Evolutionary conservation across 306 rosid genomes (phyloP).

Genomic region (Castanea crenata): DNA sequence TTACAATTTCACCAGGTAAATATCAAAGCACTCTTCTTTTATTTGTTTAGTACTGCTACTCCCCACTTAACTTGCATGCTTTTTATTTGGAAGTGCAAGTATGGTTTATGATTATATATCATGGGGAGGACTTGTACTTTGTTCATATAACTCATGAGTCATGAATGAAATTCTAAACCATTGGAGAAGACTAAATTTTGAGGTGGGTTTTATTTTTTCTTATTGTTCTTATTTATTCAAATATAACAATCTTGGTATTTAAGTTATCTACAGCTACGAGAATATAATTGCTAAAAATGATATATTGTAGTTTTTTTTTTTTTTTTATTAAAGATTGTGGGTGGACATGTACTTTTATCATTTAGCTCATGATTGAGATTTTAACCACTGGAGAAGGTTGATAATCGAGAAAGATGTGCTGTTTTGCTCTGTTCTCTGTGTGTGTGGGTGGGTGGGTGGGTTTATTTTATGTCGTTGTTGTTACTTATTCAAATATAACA

Average conservation of each 20-base stretch:
- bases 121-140: neutral
- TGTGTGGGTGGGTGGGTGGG: neutral
- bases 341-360: too few species aligned
- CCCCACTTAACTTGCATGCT: slow-evolving; percentile 27
- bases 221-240: neutral
- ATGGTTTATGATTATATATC: neutral
- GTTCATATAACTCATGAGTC: slow-evolving; percentile 20
- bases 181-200: neutral
- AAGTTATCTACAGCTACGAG: neutral
- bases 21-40: slow-evolving; percentile 24
- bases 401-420: too few species aligned
- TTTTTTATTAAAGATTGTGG: too few species aligned
- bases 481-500: neutral
- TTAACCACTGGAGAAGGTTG: too few species aligned
- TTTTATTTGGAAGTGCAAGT: slow-evolving; percentile 17
- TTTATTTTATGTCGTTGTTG: too few species aligned
- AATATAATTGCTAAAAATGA: neutral
- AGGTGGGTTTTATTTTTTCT: neutral
- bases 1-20: slow-evolving; percentile 49
- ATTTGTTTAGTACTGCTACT: neutral
- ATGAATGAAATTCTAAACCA: slow-evolving; percentile 1
- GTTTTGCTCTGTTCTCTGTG: too few species aligned
- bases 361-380: too few species aligned
- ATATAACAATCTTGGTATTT: neutral
- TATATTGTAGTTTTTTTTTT: too few species aligned